Evolutionary conservation across 176 grass and related monocot genomes (phyloP).

Genomic region (Alopecurus myosuroides): DNA sequence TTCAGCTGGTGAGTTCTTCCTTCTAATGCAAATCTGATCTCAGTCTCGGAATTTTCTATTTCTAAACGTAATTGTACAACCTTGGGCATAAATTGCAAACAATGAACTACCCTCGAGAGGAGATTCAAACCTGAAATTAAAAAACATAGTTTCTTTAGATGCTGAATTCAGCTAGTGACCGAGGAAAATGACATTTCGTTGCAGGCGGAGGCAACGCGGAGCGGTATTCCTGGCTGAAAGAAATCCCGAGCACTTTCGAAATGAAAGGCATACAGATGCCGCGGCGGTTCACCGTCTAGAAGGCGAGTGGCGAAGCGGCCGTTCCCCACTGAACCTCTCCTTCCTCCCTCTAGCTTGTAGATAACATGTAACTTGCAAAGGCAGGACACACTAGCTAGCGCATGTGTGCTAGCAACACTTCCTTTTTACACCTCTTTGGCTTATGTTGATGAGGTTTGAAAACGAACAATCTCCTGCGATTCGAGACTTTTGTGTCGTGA

Average conservation of each 20-base stretch:
- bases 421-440: too few species aligned
- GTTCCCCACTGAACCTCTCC: too few species aligned
- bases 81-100: too few species aligned
- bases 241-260: conserved; percentile 32
- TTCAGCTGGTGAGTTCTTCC: conserved; percentile 37
- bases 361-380: too few species aligned
- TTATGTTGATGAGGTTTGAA: too few species aligned
- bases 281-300: conserved; percentile 24
- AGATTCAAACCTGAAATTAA: not conserved
- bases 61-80: not conserved
- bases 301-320: too few species aligned
- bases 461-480: too few species aligned
- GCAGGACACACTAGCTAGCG: too few species aligned
- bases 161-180: not conserved
- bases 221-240: conserved; percentile 60
- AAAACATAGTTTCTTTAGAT: not conserved
- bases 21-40: not conserved
- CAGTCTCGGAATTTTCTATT: not conserved
- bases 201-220: conserved; percentile 38
- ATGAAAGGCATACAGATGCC: conserved; percentile 37
- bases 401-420: too few species aligned
- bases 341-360: too few species aligned
- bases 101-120: too few species aligned
- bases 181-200: conserved; percentile 11
- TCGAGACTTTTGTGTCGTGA: too few species aligned